Conservation (phyloP, 75 land plant species). For the Picea glauca region DNA sequence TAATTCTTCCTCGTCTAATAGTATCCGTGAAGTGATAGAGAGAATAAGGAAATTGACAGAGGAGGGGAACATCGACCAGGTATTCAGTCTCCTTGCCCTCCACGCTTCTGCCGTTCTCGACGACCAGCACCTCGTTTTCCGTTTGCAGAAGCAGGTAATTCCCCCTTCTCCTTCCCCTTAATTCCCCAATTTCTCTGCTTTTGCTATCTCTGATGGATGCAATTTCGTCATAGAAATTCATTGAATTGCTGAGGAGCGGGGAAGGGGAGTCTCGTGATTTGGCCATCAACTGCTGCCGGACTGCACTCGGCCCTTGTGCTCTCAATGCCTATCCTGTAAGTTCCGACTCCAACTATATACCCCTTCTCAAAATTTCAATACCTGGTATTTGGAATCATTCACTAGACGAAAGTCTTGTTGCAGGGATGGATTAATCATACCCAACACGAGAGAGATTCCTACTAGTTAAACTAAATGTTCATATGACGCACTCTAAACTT, state of each 20-base stretch:
- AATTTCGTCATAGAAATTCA: slow-evolving; percentile 58
- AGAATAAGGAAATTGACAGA: slow-evolving; percentile 57
- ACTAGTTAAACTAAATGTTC: too few relatives aligned
- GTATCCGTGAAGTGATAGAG: slow-evolving; percentile 48
- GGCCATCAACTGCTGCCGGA: slow-evolving; percentile 77
- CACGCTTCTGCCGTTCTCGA: slow-evolving; percentile 73
- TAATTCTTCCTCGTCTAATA: slow-evolving; percentile 20
- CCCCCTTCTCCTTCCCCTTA: not conserved
- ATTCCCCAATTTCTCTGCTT: slow-evolving; percentile 4
- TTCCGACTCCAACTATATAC: not conserved
- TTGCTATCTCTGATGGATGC: not conserved
- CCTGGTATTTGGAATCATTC: too few relatives aligned
- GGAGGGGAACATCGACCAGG: slow-evolving; percentile 61
- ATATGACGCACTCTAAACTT: too few relatives aligned
- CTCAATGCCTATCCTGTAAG: slow-evolving; percentile 94
- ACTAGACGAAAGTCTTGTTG: too few relatives aligned
- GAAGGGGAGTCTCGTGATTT: slow-evolving; percentile 44
- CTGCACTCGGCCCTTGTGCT: slow-evolving; percentile 82
- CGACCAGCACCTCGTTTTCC: slow-evolving; percentile 84
- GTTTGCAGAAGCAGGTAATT: slow-evolving; percentile 86
- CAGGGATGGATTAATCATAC: too few relatives aligned
- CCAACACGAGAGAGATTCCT: too few relatives aligned
- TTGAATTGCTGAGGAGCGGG: slow-evolving; percentile 88
- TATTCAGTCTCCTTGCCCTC: slow-evolving; percentile 50
- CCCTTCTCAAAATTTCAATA: too few relatives aligned